A percentile compares a stretch with the other conserved stretches of the same genome.
phyloP scores from a whole-genome alignment of 2,329 filamentous ascomycete genomes.

The Alternaria burnsii region DNA sequence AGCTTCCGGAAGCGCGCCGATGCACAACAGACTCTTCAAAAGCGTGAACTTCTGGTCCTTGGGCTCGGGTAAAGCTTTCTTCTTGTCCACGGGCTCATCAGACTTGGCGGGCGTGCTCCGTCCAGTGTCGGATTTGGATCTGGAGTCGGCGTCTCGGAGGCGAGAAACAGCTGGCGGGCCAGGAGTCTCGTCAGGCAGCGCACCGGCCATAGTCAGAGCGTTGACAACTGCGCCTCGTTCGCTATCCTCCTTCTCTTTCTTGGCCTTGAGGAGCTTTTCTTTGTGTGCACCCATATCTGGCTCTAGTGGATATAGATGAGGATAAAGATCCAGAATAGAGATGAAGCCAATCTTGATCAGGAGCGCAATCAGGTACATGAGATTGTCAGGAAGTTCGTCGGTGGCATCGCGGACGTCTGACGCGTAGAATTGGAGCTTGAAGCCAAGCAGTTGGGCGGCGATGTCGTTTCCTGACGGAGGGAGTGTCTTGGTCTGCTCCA shows the following conservation, averaged over 20 bases:
- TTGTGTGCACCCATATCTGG: slow-evolving; percentile 80
- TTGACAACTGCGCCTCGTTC: slow-evolving; percentile 76
- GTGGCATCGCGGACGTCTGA: slow-evolving; percentile 76
- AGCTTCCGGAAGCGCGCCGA: slow-evolving; percentile 91
- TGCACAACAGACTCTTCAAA: slow-evolving; percentile 83
- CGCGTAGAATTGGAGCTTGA: slow-evolving; percentile 95
- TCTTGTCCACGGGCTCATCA: slow-evolving; percentile 52
- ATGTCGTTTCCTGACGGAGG: slow-evolving; percentile 88
- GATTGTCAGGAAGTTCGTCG: slow-evolving; percentile 86
- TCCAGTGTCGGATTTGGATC: slow-evolving; percentile 56
- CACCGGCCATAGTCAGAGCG: slow-evolving; percentile 85
- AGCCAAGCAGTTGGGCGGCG: slow-evolving; percentile 92
- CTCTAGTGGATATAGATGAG: slow-evolving; percentile 87
- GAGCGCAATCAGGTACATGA: slow-evolving; percentile 89
- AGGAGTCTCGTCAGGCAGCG: slow-evolving; percentile 82
- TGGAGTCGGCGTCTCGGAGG: slow-evolving; percentile 66
- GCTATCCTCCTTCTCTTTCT: slow-evolving; percentile 73
- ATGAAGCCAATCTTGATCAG: slow-evolving; percentile 98
- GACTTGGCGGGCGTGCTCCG: slow-evolving; percentile 52
- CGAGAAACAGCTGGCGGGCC: slow-evolving; percentile 51
- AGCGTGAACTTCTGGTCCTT: slow-evolving; percentile 88
- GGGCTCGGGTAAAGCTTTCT: slow-evolving; percentile 71
- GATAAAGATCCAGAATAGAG: slow-evolving; percentile 87
- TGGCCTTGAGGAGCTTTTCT: slow-evolving; percentile 72
- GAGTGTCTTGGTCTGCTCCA: slow-evolving; percentile 79